Evolutionary conservation across 1,139 yeast species (phyloP), one percentile per base, ranked within the genome.

Genomic region (Debaryomyces coudertii): DNA sequence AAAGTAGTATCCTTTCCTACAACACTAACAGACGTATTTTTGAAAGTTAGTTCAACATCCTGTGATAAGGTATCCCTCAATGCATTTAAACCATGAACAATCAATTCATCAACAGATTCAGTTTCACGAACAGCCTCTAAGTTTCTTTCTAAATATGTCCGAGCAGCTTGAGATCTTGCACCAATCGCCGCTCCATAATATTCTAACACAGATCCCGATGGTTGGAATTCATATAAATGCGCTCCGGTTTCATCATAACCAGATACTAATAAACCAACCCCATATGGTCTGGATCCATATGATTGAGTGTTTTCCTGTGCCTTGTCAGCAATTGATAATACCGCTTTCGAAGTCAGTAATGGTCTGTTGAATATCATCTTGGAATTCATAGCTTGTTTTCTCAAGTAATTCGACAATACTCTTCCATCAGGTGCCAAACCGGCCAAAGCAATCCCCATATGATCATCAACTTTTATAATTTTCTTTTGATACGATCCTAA

Each of bases 381-480:
- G 34, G 95, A 87, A 54, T 87, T 82, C 85, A 92, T 85, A 41
- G 97, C 95, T 63, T 90, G 95, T 60, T 90, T 92, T 63, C 99
- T 83, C 60, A 93, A 76, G 67, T 76, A 92, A 64, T 90, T 93
- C 46, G 96, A 85, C 57, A 90, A 72, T 43, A 93, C 96, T 55
- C 99, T 80, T 24, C 98, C 99, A 66, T 93, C 99, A 20, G 99
- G 98, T 0, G 99, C 97, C 60, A 93, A 80, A 4, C 99, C 99
- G 0, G 99, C 97, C 49, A 95, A 79, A 5, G 97, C 97, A 54
- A 93, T 80, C 31, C 98, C 99, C 80, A 93, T 73, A 66, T 93
- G 98, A 55, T 86, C 87, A 65, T 93, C 99, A 48, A 95, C 85
- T 63, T 88, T 85, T 63, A 93, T 87, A 60, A 93, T 79, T 66